Percentiles rank a stretch among this genome's conserved stretches.
These are phyloP conservation scores for Epichloe brachyelytri DNA, from an alignment of 2,329 filamentous ascomycete genomes.

Conservation along the genomic window DNA sequence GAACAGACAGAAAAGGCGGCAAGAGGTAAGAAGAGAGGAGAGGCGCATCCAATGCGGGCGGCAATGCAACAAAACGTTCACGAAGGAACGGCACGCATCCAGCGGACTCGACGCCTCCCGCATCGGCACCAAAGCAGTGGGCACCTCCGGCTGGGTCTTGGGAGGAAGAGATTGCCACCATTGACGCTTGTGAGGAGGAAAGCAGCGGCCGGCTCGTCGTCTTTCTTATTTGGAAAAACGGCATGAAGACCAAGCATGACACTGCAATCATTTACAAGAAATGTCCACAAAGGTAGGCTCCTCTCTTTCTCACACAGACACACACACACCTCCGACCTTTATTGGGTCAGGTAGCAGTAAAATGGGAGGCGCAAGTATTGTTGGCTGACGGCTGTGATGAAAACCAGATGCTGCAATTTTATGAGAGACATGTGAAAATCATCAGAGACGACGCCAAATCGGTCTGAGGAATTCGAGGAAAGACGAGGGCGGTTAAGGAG, in stretches of 20 bases:
- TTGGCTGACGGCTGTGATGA: background rate
- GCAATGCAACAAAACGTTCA: constrained; percentile 30
- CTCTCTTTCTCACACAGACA: background rate
- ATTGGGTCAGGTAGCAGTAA: no score
- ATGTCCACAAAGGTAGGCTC: constrained; percentile 58
- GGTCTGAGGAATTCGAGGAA: background rate
- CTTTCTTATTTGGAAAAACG: constrained; percentile 62
- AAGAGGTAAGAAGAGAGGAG: constrained; percentile 46
- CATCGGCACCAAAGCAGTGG: constrained; percentile 36
- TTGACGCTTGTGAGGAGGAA: constrained; percentile 62
- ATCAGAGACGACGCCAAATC: constrained; percentile 25
- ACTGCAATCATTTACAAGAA: constrained; percentile 57
- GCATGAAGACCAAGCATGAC: constrained; percentile 60
- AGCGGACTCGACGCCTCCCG: constrained; percentile 33
- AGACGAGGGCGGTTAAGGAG: background rate
- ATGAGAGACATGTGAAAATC: constrained; percentile 44
- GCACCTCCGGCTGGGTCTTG: constrained; percentile 60
- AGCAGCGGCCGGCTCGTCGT: constrained; percentile 47
- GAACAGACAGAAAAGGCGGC: constrained; percentile 35
- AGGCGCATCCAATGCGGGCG: constrained; percentile 23
- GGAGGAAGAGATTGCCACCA: constrained; percentile 58
- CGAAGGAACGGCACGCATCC: constrained; percentile 38
- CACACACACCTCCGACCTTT: background rate
- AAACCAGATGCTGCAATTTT: constrained; percentile 44
- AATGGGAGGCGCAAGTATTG: background rate